phyloP scores from a whole-genome alignment of 805 yeast species.

The Kockiozyma suomiensis region DNA sequence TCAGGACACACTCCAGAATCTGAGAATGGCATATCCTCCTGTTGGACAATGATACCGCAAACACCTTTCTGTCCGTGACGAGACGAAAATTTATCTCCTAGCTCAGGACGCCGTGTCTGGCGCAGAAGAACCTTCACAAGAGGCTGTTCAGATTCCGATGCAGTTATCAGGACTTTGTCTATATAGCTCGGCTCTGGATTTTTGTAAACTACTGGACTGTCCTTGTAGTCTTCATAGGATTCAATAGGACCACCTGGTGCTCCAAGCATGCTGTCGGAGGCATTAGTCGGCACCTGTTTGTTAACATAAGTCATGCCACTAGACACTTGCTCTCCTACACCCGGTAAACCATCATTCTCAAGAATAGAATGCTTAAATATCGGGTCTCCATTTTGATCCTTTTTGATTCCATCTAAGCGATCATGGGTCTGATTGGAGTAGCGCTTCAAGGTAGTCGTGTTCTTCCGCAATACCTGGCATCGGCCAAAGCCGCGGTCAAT shows the following conservation, averaged over 20 bases:
- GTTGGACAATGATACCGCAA: constrained; percentile 96
- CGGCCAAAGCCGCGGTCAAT: constrained; percentile 97
- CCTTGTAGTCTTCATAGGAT: constrained; percentile 66
- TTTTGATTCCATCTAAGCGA: constrained; percentile 87
- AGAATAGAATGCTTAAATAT: constrained; percentile 82
- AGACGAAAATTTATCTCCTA: constrained; percentile 96
- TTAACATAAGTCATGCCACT: constrained; percentile 94
- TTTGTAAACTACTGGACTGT: constrained; percentile 86
- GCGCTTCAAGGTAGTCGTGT: constrained; percentile 83
- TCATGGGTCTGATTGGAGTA: constrained; percentile 95
- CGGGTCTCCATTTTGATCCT: constrained; percentile 69
- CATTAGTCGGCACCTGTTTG: constrained; percentile 81
- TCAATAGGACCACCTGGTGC: constrained; percentile 17
- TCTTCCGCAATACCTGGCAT: constrained; percentile 92
- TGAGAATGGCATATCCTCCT: constrained; percentile 94
- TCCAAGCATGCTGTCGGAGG: constrained; percentile 68
- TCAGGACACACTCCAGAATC: constrained; percentile 93
- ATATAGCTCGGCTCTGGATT: constrained; percentile 95
- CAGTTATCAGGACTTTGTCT: constrained; percentile 97
- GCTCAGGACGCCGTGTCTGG: constrained; percentile 95
- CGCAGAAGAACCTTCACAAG: constrained; percentile 86
- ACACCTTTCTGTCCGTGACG: constrained; percentile 99
- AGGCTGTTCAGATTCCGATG: constrained; percentile 92
- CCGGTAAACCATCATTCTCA: constrained; percentile 96
- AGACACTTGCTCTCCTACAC: constrained; percentile 86